These are phyloP conservation scores for Linnemannia exigua DNA, from an alignment of 192 early-diverging fungal species.

Conservation along the genomic window DNA sequence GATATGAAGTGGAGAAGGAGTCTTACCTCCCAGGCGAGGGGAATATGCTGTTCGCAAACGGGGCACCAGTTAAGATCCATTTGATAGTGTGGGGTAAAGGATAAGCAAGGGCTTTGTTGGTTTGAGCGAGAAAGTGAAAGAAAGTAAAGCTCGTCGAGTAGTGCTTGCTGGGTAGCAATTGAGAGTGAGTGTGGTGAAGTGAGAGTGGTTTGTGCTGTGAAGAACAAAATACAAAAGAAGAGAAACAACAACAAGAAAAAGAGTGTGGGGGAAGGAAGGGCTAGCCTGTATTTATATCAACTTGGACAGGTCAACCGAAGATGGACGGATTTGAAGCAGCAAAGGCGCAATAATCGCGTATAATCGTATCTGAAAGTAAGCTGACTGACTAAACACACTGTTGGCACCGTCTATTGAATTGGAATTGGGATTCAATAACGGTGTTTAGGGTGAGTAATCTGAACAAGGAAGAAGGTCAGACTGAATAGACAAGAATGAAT, in stretches of 20 bases:
- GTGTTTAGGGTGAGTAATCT: constrained; percentile 9
- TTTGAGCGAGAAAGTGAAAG: not conserved
- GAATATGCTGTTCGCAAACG: constrained; percentile 59
- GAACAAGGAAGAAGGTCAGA: not conserved
- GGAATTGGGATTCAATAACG: not conserved
- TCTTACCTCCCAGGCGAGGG: constrained; percentile 56
- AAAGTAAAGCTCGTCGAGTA: not conserved
- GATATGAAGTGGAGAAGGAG: not conserved
- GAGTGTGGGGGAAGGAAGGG: constrained; percentile 28
- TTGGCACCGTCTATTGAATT: constrained; percentile 6
- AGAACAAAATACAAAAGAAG: constrained; percentile 22
- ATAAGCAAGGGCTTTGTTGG: not conserved
- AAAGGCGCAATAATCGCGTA: constrained; percentile 6
- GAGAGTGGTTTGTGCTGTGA: constrained; percentile 40
- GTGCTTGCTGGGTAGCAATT: constrained; percentile 3
- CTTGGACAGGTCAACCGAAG: not conserved
- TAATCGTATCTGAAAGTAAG: not conserved
- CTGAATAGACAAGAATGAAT: not conserved
- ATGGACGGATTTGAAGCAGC: not conserved
- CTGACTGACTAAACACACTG: not conserved
- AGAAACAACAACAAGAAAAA: constrained; percentile 18
- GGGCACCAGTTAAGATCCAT: constrained; percentile 62
- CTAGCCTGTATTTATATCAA: constrained; percentile 35
- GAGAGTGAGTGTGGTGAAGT: not conserved
- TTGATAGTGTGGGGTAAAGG: not conserved